phyloP scores from a whole-genome alignment of 2,329 filamentous ascomycete species.

The Penicillium digitatum region DNA sequence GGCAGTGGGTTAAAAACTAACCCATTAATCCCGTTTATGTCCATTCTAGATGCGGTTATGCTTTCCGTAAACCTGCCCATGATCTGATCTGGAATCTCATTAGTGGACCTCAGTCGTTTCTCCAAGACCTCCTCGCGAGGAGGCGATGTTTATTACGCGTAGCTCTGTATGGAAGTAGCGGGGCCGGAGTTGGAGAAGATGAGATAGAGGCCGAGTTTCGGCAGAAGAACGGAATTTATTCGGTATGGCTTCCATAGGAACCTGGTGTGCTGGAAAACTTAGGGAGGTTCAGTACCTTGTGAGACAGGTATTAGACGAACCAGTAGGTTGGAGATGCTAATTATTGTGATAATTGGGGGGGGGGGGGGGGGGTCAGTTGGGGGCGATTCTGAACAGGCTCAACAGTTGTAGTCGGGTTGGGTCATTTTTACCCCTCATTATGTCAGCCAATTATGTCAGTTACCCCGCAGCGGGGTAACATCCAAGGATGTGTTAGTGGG shows the following conservation, averaged over 20 bases:
- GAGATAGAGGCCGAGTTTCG: conserved; percentile 15
- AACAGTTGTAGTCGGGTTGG: not conserved
- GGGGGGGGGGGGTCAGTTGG: not conserved
- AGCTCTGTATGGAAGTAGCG: conserved; percentile 3
- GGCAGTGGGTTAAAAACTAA: not conserved
- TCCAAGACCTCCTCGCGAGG: conserved; percentile 21
- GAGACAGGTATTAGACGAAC: not conserved
- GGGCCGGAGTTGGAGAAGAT: conserved; percentile 20
- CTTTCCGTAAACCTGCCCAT: not conserved
- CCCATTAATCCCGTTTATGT: not conserved
- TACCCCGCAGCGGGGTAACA: not conserved
- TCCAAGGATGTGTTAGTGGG: not conserved
- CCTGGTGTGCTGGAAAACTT: not conserved
- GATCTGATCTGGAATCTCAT: not conserved
- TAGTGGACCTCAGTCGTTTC: conserved; percentile 15
- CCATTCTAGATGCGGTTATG: not conserved
- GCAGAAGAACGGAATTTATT: conserved; percentile 13
- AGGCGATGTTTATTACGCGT: not conserved
- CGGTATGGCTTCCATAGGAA: not conserved
- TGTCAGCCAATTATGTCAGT: conserved; percentile 7
- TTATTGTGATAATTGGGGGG: not conserved
- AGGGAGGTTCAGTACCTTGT: not conserved
- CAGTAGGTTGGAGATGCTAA: not conserved
- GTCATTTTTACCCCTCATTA: conserved; percentile 25
- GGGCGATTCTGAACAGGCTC: not conserved